These are phyloP conservation scores for Hypholoma sublateritium DNA, from an alignment of 768 basidiomycete genomes.

Conservation along the genomic window DNA sequence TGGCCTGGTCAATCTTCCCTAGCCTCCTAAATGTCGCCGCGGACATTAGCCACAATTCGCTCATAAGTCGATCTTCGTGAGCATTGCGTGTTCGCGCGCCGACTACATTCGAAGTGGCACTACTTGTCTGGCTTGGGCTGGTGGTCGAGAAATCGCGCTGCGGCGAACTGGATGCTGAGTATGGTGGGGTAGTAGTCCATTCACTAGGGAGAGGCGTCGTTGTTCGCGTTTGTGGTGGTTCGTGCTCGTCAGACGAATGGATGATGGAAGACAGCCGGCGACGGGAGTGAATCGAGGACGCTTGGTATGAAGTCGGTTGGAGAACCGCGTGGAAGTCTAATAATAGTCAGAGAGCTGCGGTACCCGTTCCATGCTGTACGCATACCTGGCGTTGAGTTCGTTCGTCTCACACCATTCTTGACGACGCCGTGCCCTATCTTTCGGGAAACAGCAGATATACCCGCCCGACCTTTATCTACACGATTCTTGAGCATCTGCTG, in stretches of 20 bases:
- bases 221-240: neutral
- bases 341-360: neutral
- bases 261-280: slow-evolving; percentile 53
- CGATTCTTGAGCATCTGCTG: slow-evolving; percentile 74
- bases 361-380: slow-evolving; percentile 1
- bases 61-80: slow-evolving; percentile 69
- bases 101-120: slow-evolving; percentile 31
- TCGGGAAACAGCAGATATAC: slow-evolving; percentile 74
- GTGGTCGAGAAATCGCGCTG: neutral
- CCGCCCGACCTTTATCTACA: slow-evolving; percentile 71
- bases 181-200: neutral
- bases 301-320: slow-evolving; percentile 60
- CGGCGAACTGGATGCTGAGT: neutral
- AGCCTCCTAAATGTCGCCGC: slow-evolving; percentile 91
- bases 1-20: slow-evolving; percentile 87
- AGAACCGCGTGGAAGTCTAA: slow-evolving; percentile 72
- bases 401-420: slow-evolving; percentile 56
- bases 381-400: slow-evolving; percentile 71
- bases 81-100: slow-evolving; percentile 40
- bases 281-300: slow-evolving; percentile 85
- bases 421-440: slow-evolving; percentile 74
- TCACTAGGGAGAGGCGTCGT: slow-evolving; percentile 6
- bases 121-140: slow-evolving; percentile 20
- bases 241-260: slow-evolving; percentile 21
- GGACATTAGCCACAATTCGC: slow-evolving; percentile 90